A percentile compares a stretch with the other conserved stretches of the same genome.
These are phyloP conservation scores for Pythium myriotylum DNA, from an alignment of 352 stramenopile species.

Conservation along the genomic window DNA sequence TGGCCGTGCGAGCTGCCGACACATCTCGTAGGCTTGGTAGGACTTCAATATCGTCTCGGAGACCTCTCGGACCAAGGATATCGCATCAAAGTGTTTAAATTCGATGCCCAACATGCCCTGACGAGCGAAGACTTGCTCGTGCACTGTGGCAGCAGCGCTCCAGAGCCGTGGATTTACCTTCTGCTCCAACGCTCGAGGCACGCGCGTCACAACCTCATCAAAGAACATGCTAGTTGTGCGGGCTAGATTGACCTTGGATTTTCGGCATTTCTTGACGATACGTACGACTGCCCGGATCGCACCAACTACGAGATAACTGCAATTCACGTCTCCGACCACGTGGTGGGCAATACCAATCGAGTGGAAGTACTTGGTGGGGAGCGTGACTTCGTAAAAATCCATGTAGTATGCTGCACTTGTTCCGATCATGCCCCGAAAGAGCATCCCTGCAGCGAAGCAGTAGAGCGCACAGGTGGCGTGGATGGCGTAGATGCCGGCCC, in stretches of 20 bases:
- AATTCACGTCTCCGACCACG: background rate
- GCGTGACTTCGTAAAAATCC: background rate
- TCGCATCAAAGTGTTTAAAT: constrained; percentile 24
- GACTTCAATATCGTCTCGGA: constrained; percentile 24
- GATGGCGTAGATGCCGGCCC: background rate
- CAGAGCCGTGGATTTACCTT: background rate
- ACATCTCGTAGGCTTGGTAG: constrained; percentile 29
- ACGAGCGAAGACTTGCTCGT: background rate
- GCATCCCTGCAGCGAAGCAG: background rate
- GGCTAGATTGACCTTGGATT: background rate
- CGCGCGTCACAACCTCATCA: background rate
- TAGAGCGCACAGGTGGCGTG: constrained; percentile 13
- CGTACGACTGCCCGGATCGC: background rate
- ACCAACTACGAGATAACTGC: background rate
- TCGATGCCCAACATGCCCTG: constrained; percentile 27
- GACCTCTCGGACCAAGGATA: constrained; percentile 26
- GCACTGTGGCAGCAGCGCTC: background rate
- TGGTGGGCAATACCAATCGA: background rate
- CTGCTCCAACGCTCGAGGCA: background rate
- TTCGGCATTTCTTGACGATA: background rate
- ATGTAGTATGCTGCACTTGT: background rate
- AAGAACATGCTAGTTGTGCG: background rate
- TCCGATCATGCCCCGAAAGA: background rate
- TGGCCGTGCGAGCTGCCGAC: constrained; percentile 11
- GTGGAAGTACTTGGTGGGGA: background rate